These are phyloP conservation scores for Leishmania tarentolae DNA, from an alignment of 208 protist species.

Conservation along the genomic window DNA sequence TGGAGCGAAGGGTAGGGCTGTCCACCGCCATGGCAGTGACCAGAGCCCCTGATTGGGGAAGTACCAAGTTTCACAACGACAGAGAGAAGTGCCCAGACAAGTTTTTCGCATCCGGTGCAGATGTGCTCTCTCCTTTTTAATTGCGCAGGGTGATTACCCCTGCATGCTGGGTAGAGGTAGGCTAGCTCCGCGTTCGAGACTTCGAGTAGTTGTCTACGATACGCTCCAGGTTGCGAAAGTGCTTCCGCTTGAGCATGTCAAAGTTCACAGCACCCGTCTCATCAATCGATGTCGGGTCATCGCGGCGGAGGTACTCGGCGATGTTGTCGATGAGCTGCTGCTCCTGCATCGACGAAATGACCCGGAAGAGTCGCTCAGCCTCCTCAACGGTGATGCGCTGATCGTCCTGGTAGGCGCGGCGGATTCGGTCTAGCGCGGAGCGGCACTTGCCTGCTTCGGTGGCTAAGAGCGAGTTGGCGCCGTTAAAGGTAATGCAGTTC, in stretches of 20 bases:
- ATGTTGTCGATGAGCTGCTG: slow-evolving; percentile 40
- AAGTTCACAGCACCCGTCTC: slow-evolving; percentile 54
- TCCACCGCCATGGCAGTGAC: not conserved
- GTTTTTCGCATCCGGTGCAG: not conserved
- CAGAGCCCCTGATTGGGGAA: not conserved
- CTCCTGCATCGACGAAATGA: slow-evolving; percentile 40
- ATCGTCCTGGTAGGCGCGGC: slow-evolving; percentile 46
- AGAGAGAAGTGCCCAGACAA: not conserved
- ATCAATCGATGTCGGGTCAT: slow-evolving; percentile 52
- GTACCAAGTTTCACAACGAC: not conserved
- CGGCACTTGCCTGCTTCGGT: slow-evolving; percentile 53
- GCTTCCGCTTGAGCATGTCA: slow-evolving; percentile 53
- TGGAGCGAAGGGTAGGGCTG: not conserved
- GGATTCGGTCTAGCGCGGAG: slow-evolving; percentile 41
- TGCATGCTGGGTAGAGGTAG: not conserved
- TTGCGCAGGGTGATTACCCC: not conserved
- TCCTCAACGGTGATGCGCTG: slow-evolving; percentile 48
- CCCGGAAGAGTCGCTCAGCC: slow-evolving; percentile 48
- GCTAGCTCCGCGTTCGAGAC: slow-evolving; percentile 24
- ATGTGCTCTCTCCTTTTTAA: not conserved
- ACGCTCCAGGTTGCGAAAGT: slow-evolving; percentile 51
- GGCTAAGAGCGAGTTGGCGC: slow-evolving; percentile 46
- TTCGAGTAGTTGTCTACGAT: slow-evolving; percentile 56
- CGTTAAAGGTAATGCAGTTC: slow-evolving; percentile 79
- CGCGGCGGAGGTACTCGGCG: slow-evolving; percentile 47